Evolutionary conservation across 2,329 filamentous ascomycete genomes (phyloP), one percentile per base, ranked within the genome.

Genomic region (Scortechinia acanthostroma): DNA sequence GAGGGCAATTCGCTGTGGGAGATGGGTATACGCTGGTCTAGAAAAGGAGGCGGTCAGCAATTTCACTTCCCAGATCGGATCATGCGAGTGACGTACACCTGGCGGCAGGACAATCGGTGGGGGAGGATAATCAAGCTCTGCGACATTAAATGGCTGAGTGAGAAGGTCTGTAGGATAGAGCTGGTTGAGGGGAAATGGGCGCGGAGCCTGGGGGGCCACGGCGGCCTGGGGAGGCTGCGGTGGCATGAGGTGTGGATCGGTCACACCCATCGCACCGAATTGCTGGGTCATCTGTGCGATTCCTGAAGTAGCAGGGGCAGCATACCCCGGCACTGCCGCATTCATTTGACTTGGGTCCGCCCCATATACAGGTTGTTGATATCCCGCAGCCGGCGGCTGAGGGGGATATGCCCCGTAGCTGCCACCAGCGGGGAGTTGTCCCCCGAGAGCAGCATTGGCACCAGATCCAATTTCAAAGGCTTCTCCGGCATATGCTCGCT

Each of bases 391-490:
- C 6, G 35, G 10, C 10, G 25, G 25, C 17, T 40, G 35, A 6
- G 10, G 17, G 6, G 35, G 35, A 17, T 40, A 40, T 30, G 25
- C 25, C 13, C 35, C 35, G 17, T 40, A 40, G 35, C 10, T 19
- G 17, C 35, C 35, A 17, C 35, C 35, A 19, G 35, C 35, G 14
- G 35, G 10, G 10, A 19, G 6, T 17, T 40, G 35, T 6, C 35
- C 35, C 20, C 35, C 35, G 6, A 40, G 17, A 13, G 70, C 76
- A 47, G 86, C 82, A 74, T 97, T 97, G 58, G 87, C 88, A 56
- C 91, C 93, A 43, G 79, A 77, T 43, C 87, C 89, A 56, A 97
- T 93, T 48, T 95, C 91, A 65, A 95, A 98, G 42, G 91, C 91
- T 64, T 94, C 87, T 47, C 88, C 88, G 45, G 93, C 93, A 70